phyloP scores from a whole-genome alignment of 1,284 basidiomycete species.

The Bondarzewia mesenterica region DNA sequence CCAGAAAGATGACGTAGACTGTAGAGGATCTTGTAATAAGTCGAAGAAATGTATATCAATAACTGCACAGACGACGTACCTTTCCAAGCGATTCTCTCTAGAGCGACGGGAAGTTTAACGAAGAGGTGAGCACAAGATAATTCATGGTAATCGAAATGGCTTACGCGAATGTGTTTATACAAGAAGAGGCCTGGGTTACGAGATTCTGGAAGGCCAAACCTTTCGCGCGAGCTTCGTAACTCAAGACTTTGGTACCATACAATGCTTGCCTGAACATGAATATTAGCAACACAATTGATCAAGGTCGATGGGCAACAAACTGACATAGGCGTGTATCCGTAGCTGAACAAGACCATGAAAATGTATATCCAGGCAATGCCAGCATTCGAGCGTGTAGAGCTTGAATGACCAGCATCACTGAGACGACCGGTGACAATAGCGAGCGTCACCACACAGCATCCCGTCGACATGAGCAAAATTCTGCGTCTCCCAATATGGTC shows the following conservation, averaged over 20 bases:
- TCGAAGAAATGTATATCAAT: slow-evolving; percentile 1
- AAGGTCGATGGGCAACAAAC: slow-evolving; percentile 4
- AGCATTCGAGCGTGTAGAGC: slow-evolving; percentile 30
- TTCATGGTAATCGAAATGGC: slow-evolving; percentile 9
- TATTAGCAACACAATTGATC: background rate
- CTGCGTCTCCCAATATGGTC: slow-evolving; percentile 36
- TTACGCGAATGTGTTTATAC: slow-evolving; percentile 42
- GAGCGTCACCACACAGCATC: slow-evolving; percentile 28
- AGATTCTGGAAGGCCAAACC: slow-evolving; percentile 38
- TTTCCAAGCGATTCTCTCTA: slow-evolving; percentile 37
- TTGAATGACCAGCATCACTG: slow-evolving; percentile 22
- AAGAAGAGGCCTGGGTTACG: slow-evolving; percentile 29
- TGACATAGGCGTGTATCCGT: slow-evolving; percentile 47
- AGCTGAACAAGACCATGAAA: slow-evolving; percentile 43
- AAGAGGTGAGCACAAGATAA: slow-evolving; percentile 2
- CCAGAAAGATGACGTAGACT: slow-evolving; percentile 45
- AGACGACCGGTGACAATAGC: slow-evolving; percentile 37
- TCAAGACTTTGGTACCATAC: slow-evolving; percentile 46
- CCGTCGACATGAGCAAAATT: slow-evolving; percentile 29
- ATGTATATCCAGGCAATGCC: slow-evolving; percentile 40
- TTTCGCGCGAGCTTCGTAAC: slow-evolving; percentile 44
- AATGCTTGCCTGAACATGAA: slow-evolving; percentile 33
- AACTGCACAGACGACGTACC: slow-evolving; percentile 24
- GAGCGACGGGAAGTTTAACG: slow-evolving; percentile 34
- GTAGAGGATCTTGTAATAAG: slow-evolving; percentile 3